Evolutionary conservation across 2,329 filamentous ascomycete genomes (phyloP).

Genomic region (Aureobasidium sp.): DNA sequence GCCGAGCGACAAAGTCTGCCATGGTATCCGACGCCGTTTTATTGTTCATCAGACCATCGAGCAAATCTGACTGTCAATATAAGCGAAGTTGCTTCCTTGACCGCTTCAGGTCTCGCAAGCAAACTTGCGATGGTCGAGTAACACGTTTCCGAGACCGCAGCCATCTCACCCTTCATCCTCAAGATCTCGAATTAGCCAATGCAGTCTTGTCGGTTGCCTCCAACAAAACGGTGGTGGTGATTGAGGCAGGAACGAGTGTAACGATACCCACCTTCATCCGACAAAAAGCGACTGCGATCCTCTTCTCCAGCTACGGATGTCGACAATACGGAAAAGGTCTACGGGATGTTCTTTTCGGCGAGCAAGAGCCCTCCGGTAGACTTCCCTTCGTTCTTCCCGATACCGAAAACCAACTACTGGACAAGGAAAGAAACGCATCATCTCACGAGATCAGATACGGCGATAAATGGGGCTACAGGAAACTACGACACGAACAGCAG

Average conservation of each 20-base stretch:
- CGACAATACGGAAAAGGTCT: constrained; percentile 19
- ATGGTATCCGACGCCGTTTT: constrained; percentile 14
- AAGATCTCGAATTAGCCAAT: neutral
- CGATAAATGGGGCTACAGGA: constrained; percentile 21
- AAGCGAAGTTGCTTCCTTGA: neutral
- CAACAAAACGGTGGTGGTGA: neutral
- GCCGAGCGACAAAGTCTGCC: constrained; percentile 10
- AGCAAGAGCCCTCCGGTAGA: constrained; percentile 18
- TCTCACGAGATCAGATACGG: constrained; percentile 22
- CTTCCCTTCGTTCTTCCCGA: constrained; percentile 19
- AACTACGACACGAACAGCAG: constrained; percentile 22
- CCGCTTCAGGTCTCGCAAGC: neutral
- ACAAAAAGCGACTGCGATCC: constrained; percentile 1
- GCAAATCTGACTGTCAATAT: neutral
- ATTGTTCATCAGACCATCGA: constrained; percentile 1
- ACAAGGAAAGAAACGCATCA: constrained; percentile 19
- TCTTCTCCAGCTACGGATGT: constrained; percentile 19
- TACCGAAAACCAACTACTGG: constrained; percentile 22
- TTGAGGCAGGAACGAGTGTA: neutral
- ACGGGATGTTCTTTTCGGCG: constrained; percentile 18
- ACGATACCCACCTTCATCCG: neutral
- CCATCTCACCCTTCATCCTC: neutral
- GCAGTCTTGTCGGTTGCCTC: neutral
- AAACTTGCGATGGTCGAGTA: neutral
- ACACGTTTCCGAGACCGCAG: neutral